Evolutionary conservation across 176 grass and related monocot genomes (phyloP).

Genomic region (Bonia amplexicaulis): DNA sequence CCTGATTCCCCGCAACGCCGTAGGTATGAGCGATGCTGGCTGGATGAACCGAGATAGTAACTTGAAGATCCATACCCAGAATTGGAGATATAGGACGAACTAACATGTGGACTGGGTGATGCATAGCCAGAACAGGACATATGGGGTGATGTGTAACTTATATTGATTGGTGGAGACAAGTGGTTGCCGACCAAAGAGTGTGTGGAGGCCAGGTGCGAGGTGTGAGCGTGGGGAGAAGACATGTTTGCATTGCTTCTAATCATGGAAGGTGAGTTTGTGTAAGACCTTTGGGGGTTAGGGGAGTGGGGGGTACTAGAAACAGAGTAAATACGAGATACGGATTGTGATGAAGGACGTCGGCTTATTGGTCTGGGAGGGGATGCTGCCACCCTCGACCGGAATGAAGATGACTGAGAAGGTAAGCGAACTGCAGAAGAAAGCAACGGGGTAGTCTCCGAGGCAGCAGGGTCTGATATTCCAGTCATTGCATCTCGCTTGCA

Average conservation of each 20-base stretch:
- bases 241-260: constrained; percentile 59
- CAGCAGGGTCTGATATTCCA: constrained; percentile 43
- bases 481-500: constrained; percentile 81
- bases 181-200: constrained; percentile 54
- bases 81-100: constrained; percentile 45
- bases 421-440: constrained; percentile 56
- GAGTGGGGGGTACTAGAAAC: constrained; percentile 37
- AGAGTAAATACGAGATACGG: constrained; percentile 48
- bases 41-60: constrained; percentile 60
- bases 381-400: constrained; percentile 36
- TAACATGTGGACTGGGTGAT: constrained; percentile 41
- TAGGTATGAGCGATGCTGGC: constrained; percentile 54
- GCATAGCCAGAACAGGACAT: constrained; percentile 32
- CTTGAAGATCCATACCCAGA: constrained; percentile 55
- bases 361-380: constrained; percentile 58
- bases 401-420: constrained; percentile 40
- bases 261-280: constrained; percentile 43
- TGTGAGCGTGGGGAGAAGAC: constrained; percentile 46
- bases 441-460: constrained; percentile 58
- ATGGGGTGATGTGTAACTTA: constrained; percentile 39
- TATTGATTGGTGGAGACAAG: constrained; percentile 57
- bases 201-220: constrained; percentile 41
- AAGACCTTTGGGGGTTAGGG: constrained; percentile 41
- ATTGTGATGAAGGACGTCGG: constrained; percentile 40
- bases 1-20: constrained; percentile 47